Evolutionary conservation across 1,284 basidiomycete genomes (phyloP).

Genomic region (Rhodotorula sp.): DNA sequence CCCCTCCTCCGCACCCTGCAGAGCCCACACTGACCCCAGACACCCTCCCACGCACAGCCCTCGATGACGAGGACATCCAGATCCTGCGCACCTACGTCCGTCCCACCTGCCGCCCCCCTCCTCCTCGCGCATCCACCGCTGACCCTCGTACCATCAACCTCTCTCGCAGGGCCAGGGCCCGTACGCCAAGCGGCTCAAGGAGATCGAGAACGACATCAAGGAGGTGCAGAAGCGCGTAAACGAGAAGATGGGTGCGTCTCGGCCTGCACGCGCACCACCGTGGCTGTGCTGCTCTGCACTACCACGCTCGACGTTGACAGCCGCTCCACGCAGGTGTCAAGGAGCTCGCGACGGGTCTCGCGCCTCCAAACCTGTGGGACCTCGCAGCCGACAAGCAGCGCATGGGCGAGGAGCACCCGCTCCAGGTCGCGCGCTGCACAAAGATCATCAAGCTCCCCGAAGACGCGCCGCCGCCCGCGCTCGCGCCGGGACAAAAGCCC

Average conservation of each 20-base stretch:
- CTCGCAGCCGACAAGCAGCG: conserved; percentile 61
- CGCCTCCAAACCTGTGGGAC: conserved; percentile 77
- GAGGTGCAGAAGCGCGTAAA: conserved; percentile 96
- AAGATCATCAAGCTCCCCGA: conserved; percentile 77
- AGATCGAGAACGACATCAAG: conserved; percentile 89
- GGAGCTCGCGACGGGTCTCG: conserved; percentile 97
- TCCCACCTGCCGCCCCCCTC: conserved; percentile 39
- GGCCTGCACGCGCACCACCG: no score
- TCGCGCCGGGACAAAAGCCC: conserved; percentile 41
- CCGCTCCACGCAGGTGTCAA: conserved; percentile 61
- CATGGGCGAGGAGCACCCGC: conserved; percentile 87
- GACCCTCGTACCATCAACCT: not conserved
- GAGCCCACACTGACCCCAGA: not conserved
- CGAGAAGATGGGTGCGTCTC: conserved; percentile 78
- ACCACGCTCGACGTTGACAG: not conserved
- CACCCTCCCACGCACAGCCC: conserved; percentile 57
- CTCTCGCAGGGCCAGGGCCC: conserved; percentile 86
- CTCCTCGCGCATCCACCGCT: conserved; percentile 17
- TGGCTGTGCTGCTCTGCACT: not conserved
- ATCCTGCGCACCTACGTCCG: conserved; percentile 94
- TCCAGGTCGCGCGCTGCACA: conserved; percentile 97
- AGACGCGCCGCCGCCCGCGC: conserved; percentile 23
- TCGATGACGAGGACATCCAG: conserved; percentile 98
- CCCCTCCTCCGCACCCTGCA: not conserved
- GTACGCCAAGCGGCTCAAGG: conserved; percentile 85